Conservation (phyloP, 164 flowering plant genomes). For the Kingdonia uniflora region DNA sequence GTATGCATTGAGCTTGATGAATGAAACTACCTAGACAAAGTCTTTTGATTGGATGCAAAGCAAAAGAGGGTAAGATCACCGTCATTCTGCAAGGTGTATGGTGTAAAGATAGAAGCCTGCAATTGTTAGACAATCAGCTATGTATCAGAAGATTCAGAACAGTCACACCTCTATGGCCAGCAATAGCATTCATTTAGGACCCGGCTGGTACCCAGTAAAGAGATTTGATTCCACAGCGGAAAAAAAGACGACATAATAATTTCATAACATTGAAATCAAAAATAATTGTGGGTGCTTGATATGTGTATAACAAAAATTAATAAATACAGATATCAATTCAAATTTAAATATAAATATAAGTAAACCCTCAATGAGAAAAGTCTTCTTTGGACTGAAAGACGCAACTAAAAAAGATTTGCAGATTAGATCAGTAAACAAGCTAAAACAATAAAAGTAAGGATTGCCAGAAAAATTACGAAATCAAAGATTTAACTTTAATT, state of each 20-base stretch:
- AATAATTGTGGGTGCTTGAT: background rate
- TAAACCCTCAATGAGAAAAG: no score
- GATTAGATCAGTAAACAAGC: no score
- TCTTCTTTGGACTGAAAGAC: no score
- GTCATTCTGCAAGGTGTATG: slow-evolving; percentile 63
- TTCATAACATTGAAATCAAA: background rate
- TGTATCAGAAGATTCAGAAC: slow-evolving; percentile 1
- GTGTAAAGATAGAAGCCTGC: slow-evolving; percentile 73
- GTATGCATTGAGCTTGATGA: slow-evolving; percentile 5
- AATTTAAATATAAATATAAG: no score
- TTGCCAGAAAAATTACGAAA: no score
- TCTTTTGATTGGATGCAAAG: slow-evolving; percentile 37
- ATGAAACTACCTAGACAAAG: slow-evolving; percentile 44
- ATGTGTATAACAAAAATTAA: no score
- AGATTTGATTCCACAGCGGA: background rate
- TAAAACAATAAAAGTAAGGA: no score
- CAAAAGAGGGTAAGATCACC: slow-evolving; percentile 46
- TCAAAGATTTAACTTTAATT: no score
- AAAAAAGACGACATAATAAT: background rate
- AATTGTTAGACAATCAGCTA: slow-evolving; percentile 3
- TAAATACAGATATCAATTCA: no score
- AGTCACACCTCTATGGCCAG: background rate
- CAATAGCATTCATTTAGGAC: background rate
- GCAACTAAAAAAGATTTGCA: no score
- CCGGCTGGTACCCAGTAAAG: background rate